Evolutionary conservation across 169 alveolate species (phyloP).

Genomic region (Eimeria acervulina): DNA sequence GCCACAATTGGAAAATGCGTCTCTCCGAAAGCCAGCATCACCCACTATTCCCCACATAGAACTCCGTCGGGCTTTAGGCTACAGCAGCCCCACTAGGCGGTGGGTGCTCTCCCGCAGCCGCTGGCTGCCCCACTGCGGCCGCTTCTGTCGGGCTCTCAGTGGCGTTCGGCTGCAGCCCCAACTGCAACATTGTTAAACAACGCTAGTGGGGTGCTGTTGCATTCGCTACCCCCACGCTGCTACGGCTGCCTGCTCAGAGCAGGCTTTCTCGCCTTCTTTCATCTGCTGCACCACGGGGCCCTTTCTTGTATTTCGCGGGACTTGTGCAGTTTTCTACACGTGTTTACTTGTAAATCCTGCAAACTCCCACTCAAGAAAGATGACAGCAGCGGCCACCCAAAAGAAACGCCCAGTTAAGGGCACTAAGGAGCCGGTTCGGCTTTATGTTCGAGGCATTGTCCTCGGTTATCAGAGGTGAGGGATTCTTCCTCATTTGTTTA

Average conservation of each 20-base stretch:
- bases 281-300: neutral
- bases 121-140: slow-evolving; percentile 58
- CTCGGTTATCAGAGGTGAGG: slow-evolving; percentile 95
- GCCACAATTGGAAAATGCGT: slow-evolving; percentile 65
- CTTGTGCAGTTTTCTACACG: slow-evolving; percentile 36
- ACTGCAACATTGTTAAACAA: neutral
- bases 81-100: slow-evolving; percentile 72
- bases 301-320: slow-evolving; percentile 23
- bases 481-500: neutral
- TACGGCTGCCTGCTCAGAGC: slow-evolving; percentile 18
- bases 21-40: slow-evolving; percentile 20
- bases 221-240: slow-evolving; percentile 45
- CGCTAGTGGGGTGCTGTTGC: slow-evolving; percentile 66
- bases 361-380: neutral
- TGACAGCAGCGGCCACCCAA: slow-evolving; percentile 60
- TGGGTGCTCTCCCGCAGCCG: slow-evolving; percentile 44
- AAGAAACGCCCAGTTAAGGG: slow-evolving; percentile 80
- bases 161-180: slow-evolving; percentile 77
- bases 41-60: slow-evolving; percentile 29
- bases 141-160: neutral
- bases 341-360: neutral
- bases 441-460: slow-evolving; percentile 94
- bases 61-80: slow-evolving; percentile 39
- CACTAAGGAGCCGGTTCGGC: slow-evolving; percentile 93
- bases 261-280: slow-evolving; percentile 50